Evolutionary conservation across 257 asterid genomes (phyloP).

Genomic region (Jacaranda mimosifolia): DNA sequence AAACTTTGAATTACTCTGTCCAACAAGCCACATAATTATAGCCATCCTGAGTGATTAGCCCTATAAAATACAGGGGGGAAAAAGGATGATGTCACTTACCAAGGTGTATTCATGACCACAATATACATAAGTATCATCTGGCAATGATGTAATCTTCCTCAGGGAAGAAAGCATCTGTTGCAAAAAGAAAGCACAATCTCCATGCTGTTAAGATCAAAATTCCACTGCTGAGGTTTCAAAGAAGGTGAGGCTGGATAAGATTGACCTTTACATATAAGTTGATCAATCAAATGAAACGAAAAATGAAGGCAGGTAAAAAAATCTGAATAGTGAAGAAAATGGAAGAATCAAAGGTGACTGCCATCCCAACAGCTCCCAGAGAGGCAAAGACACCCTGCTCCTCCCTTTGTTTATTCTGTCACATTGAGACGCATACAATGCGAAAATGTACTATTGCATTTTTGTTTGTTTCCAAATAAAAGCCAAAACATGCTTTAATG

Average conservation of each 20-base stretch:
- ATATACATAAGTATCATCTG: constrained; percentile 82
- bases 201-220: constrained; percentile 15
- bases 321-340: background rate
- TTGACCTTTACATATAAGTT: constrained; percentile 1
- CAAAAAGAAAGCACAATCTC: constrained; percentile 35
- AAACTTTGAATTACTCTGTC: constrained; percentile 94
- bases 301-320: background rate
- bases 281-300: background rate
- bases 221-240: no score
- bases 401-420: background rate
- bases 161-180: constrained; percentile 84
- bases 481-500: background rate
- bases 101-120: constrained; percentile 95
- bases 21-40: constrained; percentile 29
- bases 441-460: background rate
- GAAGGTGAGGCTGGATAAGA: no score
- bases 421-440: background rate
- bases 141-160: constrained; percentile 73
- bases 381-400: background rate
- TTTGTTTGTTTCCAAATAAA: background rate
- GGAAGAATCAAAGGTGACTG: background rate
- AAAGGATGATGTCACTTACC: constrained; percentile 52
- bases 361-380: background rate
- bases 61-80: background rate
- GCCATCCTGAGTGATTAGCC: constrained; percentile 30